Evolutionary conservation across 768 basidiomycete species (phyloP).

Genomic region (Leccinum ochraceum): DNA sequence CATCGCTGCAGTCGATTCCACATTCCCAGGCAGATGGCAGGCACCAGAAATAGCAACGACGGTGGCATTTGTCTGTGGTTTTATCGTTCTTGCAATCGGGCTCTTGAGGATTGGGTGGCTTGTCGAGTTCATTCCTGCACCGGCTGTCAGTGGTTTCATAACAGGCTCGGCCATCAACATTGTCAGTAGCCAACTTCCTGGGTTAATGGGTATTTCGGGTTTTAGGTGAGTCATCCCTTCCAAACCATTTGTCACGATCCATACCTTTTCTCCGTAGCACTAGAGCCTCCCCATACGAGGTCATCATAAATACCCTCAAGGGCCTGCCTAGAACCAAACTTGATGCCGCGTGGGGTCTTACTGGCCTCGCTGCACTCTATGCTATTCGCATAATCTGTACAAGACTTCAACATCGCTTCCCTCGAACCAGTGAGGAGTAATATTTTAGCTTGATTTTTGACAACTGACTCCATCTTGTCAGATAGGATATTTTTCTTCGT

Average conservation of each 20-base stretch:
- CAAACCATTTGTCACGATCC: not conserved
- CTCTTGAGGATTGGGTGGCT: not conserved
- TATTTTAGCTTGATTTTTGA: not conserved
- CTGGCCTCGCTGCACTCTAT: not conserved
- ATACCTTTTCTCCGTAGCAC: not conserved
- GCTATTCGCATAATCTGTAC: not conserved
- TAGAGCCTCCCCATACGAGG: not conserved
- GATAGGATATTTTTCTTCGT: not conserved
- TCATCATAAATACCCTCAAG: not conserved
- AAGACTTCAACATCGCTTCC: not conserved
- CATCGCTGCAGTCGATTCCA: not conserved
- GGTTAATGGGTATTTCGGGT: not conserved
- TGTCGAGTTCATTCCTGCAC: not conserved
- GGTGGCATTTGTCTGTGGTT: not conserved
- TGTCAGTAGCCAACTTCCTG: not conserved
- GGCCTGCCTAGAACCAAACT: not conserved
- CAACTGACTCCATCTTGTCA: not conserved
- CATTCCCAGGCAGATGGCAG: not conserved
- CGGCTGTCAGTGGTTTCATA: not conserved
- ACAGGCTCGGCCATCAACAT: not conserved
- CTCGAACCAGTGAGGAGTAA: not conserved
- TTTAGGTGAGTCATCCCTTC: not conserved
- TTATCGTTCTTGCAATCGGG: not conserved
- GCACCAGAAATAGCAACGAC: not conserved
- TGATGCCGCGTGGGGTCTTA: not conserved